Evolutionary conservation across 2,329 filamentous ascomycete species (phyloP).

Genomic region (Pseudogymnoascus sp.): DNA sequence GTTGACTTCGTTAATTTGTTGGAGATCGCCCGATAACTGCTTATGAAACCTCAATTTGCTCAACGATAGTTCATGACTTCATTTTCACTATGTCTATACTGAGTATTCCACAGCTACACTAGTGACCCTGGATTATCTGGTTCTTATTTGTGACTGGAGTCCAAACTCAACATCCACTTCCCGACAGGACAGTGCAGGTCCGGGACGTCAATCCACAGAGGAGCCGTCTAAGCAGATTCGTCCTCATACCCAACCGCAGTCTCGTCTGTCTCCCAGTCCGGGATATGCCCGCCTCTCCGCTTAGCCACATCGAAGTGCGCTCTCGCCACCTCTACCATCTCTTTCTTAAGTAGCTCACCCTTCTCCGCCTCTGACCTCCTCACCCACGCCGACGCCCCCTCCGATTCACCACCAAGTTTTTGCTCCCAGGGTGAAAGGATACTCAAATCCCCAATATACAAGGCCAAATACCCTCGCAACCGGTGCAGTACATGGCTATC

Average conservation of each 20-base stretch:
- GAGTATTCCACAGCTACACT: background rate
- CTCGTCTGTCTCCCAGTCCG: background rate
- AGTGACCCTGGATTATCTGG: too few relatives aligned
- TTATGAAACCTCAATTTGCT: background rate
- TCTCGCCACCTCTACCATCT: slow-evolving; percentile 34
- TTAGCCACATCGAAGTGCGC: slow-evolving; percentile 35
- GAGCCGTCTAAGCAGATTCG: background rate
- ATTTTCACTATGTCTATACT: background rate
- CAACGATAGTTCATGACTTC: background rate
- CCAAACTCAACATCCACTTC: background rate
- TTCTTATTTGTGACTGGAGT: background rate
- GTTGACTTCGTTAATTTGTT: background rate
- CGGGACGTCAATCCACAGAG: background rate
- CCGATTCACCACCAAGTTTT: slow-evolving; percentile 18
- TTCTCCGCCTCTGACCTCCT: slow-evolving; percentile 22
- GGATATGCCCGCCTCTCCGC: slow-evolving; percentile 19
- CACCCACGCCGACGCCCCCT: slow-evolving; percentile 15
- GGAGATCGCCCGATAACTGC: too few relatives aligned
- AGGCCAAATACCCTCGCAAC: slow-evolving; percentile 64
- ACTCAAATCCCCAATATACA: slow-evolving; percentile 68
- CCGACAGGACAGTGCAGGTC: background rate
- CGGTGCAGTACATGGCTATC: slow-evolving; percentile 61
- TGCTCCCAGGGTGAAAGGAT: slow-evolving; percentile 32
- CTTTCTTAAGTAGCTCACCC: slow-evolving; percentile 23
- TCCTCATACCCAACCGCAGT: background rate